phyloP scores from a whole-genome alignment of 345 rosid genomes.

The Moricandia arvensis region DNA sequence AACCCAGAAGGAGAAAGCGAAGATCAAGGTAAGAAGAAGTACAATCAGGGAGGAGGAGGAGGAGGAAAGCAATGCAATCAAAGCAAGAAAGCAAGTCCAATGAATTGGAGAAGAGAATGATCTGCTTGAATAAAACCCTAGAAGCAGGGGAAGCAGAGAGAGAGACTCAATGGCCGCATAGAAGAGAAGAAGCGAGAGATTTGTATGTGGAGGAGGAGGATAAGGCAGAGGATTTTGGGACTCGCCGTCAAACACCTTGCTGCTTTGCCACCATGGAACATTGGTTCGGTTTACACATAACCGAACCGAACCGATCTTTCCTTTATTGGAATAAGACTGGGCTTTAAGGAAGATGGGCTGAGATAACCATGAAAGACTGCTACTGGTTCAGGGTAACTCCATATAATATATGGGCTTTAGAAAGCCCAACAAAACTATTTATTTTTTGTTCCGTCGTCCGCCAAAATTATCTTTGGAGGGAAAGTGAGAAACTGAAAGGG shows the following conservation, averaged over 20 bases:
- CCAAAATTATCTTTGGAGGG: conserved; percentile 20
- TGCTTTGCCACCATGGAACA: conserved; percentile 24
- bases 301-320: conserved; percentile 19
- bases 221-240: conserved; percentile 29
- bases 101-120: conserved; percentile 16
- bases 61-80: conserved; percentile 6
- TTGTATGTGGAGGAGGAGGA: conserved; percentile 13
- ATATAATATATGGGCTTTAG: conserved; percentile 2
- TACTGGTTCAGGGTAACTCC: neutral
- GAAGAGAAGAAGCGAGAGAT: conserved; percentile 3
- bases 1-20: neutral
- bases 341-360: neutral
- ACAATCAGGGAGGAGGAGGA: neutral
- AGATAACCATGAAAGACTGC: neutral
- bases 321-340: neutral
- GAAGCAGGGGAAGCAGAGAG: neutral
- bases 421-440: neutral
- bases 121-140: conserved; percentile 19
- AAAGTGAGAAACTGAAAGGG: conserved; percentile 30
- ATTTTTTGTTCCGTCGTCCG: neutral
- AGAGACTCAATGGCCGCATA: conserved; percentile 7
- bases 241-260: conserved; percentile 39
- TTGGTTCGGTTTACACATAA: conserved; percentile 16
- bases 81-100: conserved; percentile 9
- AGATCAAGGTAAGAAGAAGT: conserved; percentile 8